phyloP scores from a whole-genome alignment of 2,329 filamentous ascomycete genomes.

The Dactylellina leptospora region DNA sequence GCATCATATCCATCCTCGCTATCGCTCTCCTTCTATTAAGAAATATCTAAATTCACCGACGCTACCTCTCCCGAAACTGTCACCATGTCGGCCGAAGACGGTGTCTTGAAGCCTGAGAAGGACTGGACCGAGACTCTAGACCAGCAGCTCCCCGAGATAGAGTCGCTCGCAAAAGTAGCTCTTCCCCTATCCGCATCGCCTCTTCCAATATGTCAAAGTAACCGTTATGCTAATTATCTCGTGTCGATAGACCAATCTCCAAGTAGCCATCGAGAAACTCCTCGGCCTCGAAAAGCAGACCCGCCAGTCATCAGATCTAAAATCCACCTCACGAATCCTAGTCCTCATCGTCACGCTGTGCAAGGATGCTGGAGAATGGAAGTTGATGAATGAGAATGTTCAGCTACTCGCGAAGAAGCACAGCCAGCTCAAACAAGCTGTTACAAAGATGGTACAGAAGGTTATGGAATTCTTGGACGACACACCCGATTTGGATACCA shows the following conservation, averaged over 20 bases:
- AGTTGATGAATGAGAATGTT: constrained; percentile 93
- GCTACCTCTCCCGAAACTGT: constrained; percentile 19
- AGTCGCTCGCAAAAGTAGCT: constrained; percentile 83
- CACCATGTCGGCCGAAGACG: constrained; percentile 58
- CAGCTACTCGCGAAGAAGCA: constrained; percentile 98
- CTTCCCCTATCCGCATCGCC: constrained; percentile 52
- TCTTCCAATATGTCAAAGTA: constrained; percentile 56
- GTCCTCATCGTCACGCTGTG: constrained; percentile 90
- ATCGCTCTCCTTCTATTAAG: too few relatives aligned
- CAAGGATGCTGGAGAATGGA: constrained; percentile 93
- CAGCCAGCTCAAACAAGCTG: constrained; percentile 98
- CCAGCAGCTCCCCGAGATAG: constrained; percentile 86
- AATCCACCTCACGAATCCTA: constrained; percentile 89
- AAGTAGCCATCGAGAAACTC: constrained; percentile 92
- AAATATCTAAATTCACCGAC: too few relatives aligned
- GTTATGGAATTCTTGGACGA: constrained; percentile 91
- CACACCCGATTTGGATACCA: constrained; percentile 83
- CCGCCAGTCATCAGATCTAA: constrained; percentile 95
- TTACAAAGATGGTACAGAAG: constrained; percentile 97
- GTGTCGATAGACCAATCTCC: constrained; percentile 73
- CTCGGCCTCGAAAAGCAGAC: constrained; percentile 92
- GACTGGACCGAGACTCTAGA: constrained; percentile 98
- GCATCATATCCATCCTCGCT: too few relatives aligned
- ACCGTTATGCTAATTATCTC: constrained; percentile 55
- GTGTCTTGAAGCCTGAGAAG: constrained; percentile 72